Conservation (phyloP, 192 early-diverging fungal genomes). For the Coemansia sp. region DNA sequence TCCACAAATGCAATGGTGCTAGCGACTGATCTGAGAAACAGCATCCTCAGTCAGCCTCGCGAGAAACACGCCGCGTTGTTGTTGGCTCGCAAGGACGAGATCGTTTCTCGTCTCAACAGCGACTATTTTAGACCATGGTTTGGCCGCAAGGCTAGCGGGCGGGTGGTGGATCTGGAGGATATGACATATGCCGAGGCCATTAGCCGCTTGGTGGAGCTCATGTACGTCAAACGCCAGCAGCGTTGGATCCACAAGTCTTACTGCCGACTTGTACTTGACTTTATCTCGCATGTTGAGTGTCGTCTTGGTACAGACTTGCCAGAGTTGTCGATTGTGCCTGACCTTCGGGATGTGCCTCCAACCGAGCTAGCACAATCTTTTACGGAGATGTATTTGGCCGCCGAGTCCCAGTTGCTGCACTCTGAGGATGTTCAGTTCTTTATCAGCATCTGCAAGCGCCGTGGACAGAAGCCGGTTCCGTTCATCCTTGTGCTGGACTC, state of each 20-base stretch:
- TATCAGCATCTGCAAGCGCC: slow-evolving; percentile 41
- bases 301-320: slow-evolving; percentile 37
- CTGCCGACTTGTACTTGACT: slow-evolving; percentile 74
- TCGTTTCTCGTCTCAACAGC: slow-evolving; percentile 82
- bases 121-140: slow-evolving; percentile 86
- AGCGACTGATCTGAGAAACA: slow-evolving; percentile 81
- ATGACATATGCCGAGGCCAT: slow-evolving; percentile 94
- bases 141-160: slow-evolving; percentile 76
- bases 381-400: slow-evolving; percentile 10
- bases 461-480: slow-evolving; percentile 82
- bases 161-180: slow-evolving; percentile 76
- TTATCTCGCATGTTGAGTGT: slow-evolving; percentile 81
- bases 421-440: slow-evolving; percentile 49
- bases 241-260: slow-evolving; percentile 82
- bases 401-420: slow-evolving; percentile 30
- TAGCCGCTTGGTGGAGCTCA: slow-evolving; percentile 75
- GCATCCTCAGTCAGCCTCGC: slow-evolving; percentile 78
- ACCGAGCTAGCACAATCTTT: slow-evolving; percentile 32
- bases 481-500: slow-evolving; percentile 90
- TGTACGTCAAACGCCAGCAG: slow-evolving; percentile 73
- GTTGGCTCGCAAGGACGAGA: slow-evolving; percentile 69
- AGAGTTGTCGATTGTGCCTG: background rate
- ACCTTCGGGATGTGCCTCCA: background rate
- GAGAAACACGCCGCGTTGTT: slow-evolving; percentile 76
- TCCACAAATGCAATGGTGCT: slow-evolving; percentile 79